phyloP scores from a whole-genome alignment of 1,139 yeast species.

The Dujonia santamariae region DNA sequence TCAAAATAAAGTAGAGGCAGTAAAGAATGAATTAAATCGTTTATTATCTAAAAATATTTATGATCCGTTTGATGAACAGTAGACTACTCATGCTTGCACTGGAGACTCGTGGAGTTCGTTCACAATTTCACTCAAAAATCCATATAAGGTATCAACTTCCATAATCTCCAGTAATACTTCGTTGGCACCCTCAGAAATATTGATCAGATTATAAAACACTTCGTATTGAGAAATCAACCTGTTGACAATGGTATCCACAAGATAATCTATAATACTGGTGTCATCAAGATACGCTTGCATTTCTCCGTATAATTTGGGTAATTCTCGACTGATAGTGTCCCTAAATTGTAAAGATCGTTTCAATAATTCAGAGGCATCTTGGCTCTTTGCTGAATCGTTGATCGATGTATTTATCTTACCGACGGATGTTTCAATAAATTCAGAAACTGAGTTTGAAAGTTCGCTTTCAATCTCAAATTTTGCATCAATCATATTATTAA shows the following conservation, averaged over 20 bases:
- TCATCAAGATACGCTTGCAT: constrained; percentile 42
- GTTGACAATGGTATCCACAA: constrained; percentile 30
- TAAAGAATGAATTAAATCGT: constrained; percentile 73
- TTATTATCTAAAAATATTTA: constrained; percentile 79
- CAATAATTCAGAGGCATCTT: constrained; percentile 23
- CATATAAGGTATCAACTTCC: constrained; percentile 56
- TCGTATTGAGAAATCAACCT: constrained; percentile 32
- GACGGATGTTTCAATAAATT: constrained; percentile 46
- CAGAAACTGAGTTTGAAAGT: constrained; percentile 66
- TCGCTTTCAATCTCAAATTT: constrained; percentile 72
- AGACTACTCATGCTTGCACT: not conserved
- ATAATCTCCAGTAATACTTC: constrained; percentile 39
- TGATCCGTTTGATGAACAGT: constrained; percentile 68
- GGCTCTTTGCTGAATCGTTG: constrained; percentile 17
- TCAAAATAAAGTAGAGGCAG: constrained; percentile 67
- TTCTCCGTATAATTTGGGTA: constrained; percentile 55
- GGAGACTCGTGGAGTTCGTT: constrained; percentile 12
- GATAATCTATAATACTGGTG: constrained; percentile 21
- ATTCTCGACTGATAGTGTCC: constrained; percentile 44
- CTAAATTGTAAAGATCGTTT: constrained; percentile 36
- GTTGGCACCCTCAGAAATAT: not conserved
- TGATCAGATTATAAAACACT: constrained; percentile 20
- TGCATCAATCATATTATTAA: constrained; percentile 83
- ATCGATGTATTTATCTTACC: constrained; percentile 34
- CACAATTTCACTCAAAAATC: constrained; percentile 46